Conservation (phyloP, 768 basidiomycete species). For the Austroboletus festivus region DNA sequence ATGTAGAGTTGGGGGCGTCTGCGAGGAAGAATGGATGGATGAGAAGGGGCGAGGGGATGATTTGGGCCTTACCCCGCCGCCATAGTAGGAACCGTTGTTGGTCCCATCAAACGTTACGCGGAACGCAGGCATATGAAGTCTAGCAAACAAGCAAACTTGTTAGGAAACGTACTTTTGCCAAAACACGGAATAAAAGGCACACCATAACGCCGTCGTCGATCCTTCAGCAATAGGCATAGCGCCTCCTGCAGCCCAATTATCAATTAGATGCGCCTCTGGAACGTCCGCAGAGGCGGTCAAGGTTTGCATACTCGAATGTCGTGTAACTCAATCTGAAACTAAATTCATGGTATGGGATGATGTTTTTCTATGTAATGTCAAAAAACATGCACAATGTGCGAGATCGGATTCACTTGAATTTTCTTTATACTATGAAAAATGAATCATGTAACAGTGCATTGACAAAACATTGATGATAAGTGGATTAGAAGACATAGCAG, state of each 20-base stretch:
- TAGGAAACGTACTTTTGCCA: too few relatives aligned
- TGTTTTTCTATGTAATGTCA: slow-evolving; percentile 46
- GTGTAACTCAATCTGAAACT: slow-evolving; percentile 90
- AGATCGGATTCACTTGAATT: slow-evolving; percentile 32
- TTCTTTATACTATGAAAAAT: too few relatives aligned
- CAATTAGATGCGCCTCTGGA: slow-evolving; percentile 31
- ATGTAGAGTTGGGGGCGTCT: slow-evolving; percentile 79
- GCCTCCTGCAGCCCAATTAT: slow-evolving; percentile 58
- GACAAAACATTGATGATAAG: too few relatives aligned
- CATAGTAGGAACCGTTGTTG: slow-evolving; percentile 61
- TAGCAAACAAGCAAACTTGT: slow-evolving; percentile 11
- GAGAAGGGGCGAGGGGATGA: not conserved
- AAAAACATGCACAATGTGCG: not conserved
- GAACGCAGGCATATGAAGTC: slow-evolving; percentile 66
- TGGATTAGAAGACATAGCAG: too few relatives aligned
- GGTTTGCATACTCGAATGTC: slow-evolving; percentile 64
- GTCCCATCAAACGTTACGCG: slow-evolving; percentile 59
- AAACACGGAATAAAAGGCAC: slow-evolving; percentile 1
- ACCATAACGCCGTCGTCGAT: slow-evolving; percentile 62
- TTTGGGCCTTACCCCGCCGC: slow-evolving; percentile 58
- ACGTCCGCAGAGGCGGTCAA: slow-evolving; percentile 39
- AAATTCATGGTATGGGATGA: slow-evolving; percentile 82
- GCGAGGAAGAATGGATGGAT: not conserved
- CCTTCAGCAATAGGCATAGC: slow-evolving; percentile 55
- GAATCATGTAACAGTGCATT: too few relatives aligned